Conservation (phyloP, 202 grass and related monocot genomes). For the Panicum virgatum region DNA sequence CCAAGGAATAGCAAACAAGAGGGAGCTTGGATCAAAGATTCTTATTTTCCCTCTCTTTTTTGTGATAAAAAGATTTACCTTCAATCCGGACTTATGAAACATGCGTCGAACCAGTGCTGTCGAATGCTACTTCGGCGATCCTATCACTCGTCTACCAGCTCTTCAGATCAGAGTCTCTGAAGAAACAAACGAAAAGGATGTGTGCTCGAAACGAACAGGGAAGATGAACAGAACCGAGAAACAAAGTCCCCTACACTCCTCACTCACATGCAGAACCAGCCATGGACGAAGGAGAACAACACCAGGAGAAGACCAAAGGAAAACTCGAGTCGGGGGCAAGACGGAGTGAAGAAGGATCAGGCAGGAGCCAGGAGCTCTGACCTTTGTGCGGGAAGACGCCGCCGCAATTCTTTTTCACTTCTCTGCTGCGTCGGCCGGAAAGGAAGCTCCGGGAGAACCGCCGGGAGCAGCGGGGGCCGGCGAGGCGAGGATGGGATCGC, state of each 20-base stretch:
- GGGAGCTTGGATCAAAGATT: neutral
- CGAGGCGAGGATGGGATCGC: slow-evolving; percentile 44
- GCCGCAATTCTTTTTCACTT: slow-evolving; percentile 27
- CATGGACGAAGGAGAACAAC: neutral
- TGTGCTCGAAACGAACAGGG: neutral
- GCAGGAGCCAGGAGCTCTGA: slow-evolving; percentile 22
- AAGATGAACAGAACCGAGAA: neutral
- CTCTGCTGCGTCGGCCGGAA: slow-evolving; percentile 18
- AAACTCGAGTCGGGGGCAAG: neutral
- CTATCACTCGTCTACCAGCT: neutral
- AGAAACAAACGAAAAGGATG: neutral
- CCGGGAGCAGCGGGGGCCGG: slow-evolving; percentile 23
- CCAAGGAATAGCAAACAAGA: slow-evolving; percentile 19
- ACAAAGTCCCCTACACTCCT: neutral
- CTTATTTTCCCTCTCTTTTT: neutral
- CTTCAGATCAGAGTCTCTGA: slow-evolving; percentile 27
- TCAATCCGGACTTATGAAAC: neutral
- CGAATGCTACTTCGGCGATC: neutral
- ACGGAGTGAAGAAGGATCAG: slow-evolving; percentile 29
- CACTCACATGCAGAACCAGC: slow-evolving; percentile 27
- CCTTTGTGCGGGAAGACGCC: slow-evolving; percentile 17
- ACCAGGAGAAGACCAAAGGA: neutral
- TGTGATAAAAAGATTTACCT: neutral
- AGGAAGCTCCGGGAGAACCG: slow-evolving; percentile 39
- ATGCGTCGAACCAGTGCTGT: neutral